Conservation (phyloP, 805 yeast genomes). For the Candida michaelii region DNA sequence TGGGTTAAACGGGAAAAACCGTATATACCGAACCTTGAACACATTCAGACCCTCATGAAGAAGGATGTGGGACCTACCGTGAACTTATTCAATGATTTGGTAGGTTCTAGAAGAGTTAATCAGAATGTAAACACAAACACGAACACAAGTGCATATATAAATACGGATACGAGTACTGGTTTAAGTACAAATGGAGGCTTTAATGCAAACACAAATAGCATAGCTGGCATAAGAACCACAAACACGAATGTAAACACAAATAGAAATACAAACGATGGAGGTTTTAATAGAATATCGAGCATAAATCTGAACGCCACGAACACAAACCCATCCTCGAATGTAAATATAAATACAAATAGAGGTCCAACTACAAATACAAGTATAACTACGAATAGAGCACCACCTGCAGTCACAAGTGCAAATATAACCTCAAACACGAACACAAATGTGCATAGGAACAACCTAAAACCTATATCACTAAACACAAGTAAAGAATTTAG, state of each 20-base stretch:
- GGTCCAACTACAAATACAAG: neutral
- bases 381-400: neutral
- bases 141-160: neutral
- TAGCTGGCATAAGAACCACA: too few relatives aligned
- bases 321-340: too few relatives aligned
- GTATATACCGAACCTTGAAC: constrained; percentile 12
- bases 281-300: neutral
- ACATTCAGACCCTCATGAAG: neutral
- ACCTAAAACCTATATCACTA: neutral
- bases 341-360: neutral
- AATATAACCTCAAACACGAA: neutral
- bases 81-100: constrained; percentile 2
- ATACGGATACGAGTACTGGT: neutral
- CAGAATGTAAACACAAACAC: neutral
- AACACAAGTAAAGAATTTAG: neutral
- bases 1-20: constrained; percentile 20
- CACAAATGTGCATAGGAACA: neutral
- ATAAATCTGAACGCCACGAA: too few relatives aligned
- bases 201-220: neutral
- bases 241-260: neutral
- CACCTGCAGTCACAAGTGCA: neutral
- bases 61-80: neutral
- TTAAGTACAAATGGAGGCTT: neutral
- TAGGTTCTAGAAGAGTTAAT: neutral
- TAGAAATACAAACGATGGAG: neutral